Percentiles rank a stretch among this genome's conserved stretches.
Evolutionary conservation across 768 basidiomycete species (phyloP).

Genomic region (Calocybe cyanea): DNA sequence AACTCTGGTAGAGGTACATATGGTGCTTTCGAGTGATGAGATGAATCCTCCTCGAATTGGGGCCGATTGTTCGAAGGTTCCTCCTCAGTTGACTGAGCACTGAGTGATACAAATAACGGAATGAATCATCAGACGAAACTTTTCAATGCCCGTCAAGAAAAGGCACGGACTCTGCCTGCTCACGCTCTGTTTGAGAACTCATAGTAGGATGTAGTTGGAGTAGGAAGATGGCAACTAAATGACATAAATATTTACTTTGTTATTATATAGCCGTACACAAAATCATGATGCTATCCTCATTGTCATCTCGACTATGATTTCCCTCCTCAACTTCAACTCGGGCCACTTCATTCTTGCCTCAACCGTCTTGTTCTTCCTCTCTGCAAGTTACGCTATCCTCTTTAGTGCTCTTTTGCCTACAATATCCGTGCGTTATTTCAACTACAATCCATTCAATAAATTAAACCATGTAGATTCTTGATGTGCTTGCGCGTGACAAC

Average conservation of each 20-base stretch:
- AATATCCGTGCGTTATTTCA: constrained; percentile 47
- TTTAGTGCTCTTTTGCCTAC: constrained; percentile 61
- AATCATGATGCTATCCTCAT: too few species aligned
- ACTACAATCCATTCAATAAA: not conserved
- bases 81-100: constrained; percentile 9
- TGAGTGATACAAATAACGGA: constrained; percentile 21
- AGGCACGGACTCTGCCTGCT: constrained; percentile 32
- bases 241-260: too few species aligned
- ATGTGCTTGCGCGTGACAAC: constrained; percentile 61
- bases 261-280: too few species aligned
- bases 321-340: too few species aligned
- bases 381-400: constrained; percentile 61
- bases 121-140: constrained; percentile 24
- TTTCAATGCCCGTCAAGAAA: constrained; percentile 14
- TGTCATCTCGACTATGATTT: too few species aligned
- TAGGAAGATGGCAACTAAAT: constrained; percentile 30
- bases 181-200: constrained; percentile 21
- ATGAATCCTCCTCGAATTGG: not conserved
- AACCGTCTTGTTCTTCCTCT: constrained; percentile 48
- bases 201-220: constrained; percentile 17
- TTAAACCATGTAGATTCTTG: constrained; percentile 57
- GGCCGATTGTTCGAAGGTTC: constrained; percentile 1
- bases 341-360: constrained; percentile 47
- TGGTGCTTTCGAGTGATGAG: constrained; percentile 10
- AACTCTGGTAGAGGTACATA: constrained; percentile 41